phyloP scores from a whole-genome alignment of 148 eudicot species.

The Linanthus parryae region DNA sequence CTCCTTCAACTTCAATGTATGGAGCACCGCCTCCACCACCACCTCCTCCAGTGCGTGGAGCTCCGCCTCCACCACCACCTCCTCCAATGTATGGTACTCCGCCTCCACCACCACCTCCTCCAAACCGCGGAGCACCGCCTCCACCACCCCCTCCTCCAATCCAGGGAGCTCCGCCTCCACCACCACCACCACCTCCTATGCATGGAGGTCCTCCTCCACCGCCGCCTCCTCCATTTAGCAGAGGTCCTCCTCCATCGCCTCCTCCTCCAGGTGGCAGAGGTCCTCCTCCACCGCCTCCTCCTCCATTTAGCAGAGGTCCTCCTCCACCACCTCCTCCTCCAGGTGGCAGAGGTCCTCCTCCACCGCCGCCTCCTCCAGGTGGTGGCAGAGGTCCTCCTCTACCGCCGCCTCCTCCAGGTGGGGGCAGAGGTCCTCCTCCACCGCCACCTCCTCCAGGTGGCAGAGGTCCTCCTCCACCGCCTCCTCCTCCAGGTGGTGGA shows the following conservation, averaged over 20 bases:
- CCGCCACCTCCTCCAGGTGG: conserved; percentile 31
- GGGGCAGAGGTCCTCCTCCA: conserved; percentile 15
- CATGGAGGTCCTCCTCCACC: conserved; percentile 22
- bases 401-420: conserved; percentile 16
- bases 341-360: conserved; percentile 17
- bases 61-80: conserved; percentile 35
- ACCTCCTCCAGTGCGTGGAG: conserved; percentile 23
- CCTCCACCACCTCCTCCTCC: conserved; percentile 40
- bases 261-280: neutral
- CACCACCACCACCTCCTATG: conserved; percentile 14
- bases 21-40: conserved; percentile 33
- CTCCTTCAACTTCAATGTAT: conserved; percentile 27
- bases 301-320: conserved; percentile 15
- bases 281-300: conserved; percentile 31
- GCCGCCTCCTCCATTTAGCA: conserved; percentile 25
- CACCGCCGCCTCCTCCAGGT: conserved; percentile 29
- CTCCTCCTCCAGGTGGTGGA: neutral
- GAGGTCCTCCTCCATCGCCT: conserved; percentile 29
- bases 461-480: conserved; percentile 30
- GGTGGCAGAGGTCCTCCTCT: conserved; percentile 14
- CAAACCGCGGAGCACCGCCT: conserved; percentile 6
- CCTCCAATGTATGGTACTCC: conserved; percentile 34
- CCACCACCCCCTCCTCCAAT: conserved; percentile 32
- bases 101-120: conserved; percentile 15
- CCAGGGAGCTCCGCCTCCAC: conserved; percentile 9